Conservation (phyloP, 306 rosid genomes). For the Vachellia collinsii region DNA sequence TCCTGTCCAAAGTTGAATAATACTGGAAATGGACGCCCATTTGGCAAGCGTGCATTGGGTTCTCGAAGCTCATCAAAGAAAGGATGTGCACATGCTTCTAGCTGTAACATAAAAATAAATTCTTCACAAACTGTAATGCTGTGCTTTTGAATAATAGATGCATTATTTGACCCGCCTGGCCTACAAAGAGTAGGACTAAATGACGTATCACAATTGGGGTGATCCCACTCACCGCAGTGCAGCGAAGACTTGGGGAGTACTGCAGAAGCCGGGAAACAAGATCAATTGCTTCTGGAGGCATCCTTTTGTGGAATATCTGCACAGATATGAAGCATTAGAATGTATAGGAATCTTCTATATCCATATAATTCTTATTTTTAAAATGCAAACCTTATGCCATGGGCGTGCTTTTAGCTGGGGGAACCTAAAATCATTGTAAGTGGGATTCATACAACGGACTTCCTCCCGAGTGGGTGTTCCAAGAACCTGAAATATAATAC, state of each 20-base stretch:
- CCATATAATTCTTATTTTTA: conserved; percentile 10
- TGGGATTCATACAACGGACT: conserved; percentile 98
- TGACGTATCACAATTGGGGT: not conserved
- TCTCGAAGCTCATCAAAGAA: conserved; percentile 95
- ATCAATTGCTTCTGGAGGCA: conserved; percentile 99
- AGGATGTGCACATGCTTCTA: conserved; percentile 94
- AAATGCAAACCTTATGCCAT: conserved; percentile 86
- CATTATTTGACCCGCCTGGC: conserved; percentile 4
- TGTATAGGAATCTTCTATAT: conserved; percentile 4
- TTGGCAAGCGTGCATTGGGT: conserved; percentile 82
- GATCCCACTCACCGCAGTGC: conserved; percentile 80
- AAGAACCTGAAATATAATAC: conserved; percentile 72
- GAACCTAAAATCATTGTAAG: conserved; percentile 85
- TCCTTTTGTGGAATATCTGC: conserved; percentile 90
- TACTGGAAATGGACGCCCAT: conserved; percentile 82
- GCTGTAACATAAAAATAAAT: conserved; percentile 58
- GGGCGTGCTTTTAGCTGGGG: conserved; percentile 98
- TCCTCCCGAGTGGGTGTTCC: conserved; percentile 99
- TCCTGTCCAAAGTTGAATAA: conserved; percentile 93
- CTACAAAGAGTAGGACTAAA: not conserved
- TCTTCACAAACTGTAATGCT: conserved; percentile 24
- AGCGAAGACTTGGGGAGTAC: conserved; percentile 94
- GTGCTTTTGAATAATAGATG: not conserved
- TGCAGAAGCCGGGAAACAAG: conserved; percentile 90
- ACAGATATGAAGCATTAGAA: conserved; percentile 36